These are phyloP conservation scores for Melastoma malabathricum DNA, from an alignment of 345 rosid genomes.

Conservation along the genomic window DNA sequence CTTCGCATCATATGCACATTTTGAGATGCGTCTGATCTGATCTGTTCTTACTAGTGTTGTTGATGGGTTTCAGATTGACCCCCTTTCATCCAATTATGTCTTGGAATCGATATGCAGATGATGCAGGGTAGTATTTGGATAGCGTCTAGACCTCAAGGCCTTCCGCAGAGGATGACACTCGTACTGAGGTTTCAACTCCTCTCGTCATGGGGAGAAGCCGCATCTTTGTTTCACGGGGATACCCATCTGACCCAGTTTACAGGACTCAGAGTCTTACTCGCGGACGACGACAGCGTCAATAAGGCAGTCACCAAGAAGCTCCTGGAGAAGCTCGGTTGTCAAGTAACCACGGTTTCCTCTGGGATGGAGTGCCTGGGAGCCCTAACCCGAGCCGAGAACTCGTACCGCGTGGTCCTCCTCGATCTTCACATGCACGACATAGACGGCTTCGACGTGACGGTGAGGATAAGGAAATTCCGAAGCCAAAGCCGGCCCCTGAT, in stretches of 20 bases:
- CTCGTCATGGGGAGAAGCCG: conserved; percentile 32
- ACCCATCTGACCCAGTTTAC: conserved; percentile 43
- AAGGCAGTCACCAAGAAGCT: conserved; percentile 66
- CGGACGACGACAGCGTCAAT: conserved; percentile 64
- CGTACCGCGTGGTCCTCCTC: conserved; percentile 50
- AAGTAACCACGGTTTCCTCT: conserved; percentile 71
- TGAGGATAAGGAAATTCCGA: conserved; percentile 65
- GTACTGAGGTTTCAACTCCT: conserved; percentile 51
- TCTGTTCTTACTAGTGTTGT: too few species aligned
- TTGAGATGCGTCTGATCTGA: too few species aligned
- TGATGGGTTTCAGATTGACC: too few species aligned
- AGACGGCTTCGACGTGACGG: conserved; percentile 90
- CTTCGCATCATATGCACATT: too few species aligned
- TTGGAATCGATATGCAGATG: conserved; percentile 38
- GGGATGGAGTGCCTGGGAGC: conserved; percentile 82
- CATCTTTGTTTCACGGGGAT: conserved; percentile 14
- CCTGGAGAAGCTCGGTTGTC: conserved; percentile 76
- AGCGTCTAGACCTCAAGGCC: conserved; percentile 47
- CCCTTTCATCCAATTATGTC: too few species aligned
- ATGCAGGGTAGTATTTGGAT: conserved; percentile 94
- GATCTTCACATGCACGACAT: conserved; percentile 90
- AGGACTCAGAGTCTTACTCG: conserved; percentile 55
- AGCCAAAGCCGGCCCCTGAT: conserved; percentile 74
- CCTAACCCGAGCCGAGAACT: conserved; percentile 34
- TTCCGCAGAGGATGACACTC: conserved; percentile 58